Base-by-base conservation (phyloP, 177 flowering plant genomes). In the Telopea speciosissima region DNA sequence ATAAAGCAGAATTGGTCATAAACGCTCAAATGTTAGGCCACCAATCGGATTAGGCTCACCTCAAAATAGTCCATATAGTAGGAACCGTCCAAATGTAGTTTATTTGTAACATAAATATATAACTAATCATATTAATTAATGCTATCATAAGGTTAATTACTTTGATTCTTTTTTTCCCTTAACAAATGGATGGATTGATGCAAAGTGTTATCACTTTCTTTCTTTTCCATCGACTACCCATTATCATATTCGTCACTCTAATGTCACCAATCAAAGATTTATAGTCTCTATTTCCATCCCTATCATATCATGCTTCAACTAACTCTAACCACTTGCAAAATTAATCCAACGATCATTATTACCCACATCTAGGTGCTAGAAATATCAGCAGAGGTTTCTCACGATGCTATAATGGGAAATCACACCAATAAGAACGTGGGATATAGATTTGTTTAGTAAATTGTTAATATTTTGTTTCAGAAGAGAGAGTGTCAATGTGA, bases 191-290 rank as follows among this genome's bases (percentile, higher is more conserved):
- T 58, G 23, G 61, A 19, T 14, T 3, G 23, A 1, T 5, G n/a
- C n/a, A 58, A 21, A 56, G 61, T 21, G 61, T 6, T 3, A 58
- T n/a, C 24, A 8, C 61, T 1, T n/a, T 61, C 61, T 1, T n/a
- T 61, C 24, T 61, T 61, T 61, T 14, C 28, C 25, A 61, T 24
- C 24, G 16, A 23, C 63, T 10, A 61, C 26, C 40, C 63, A 61
- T 23, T 14, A 24, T 61, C 28, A 61, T 61, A 8, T 61, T 61
- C 56, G 33, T 21, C 68, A 8, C 7, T 13, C 7, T 23, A 19
- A 66, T 66, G 26, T 66, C 68, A 42, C 56, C 68, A 66, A 26
- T 42, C 68, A 66, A n/a, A 12, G 49, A n/a, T n/a, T n/a, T 8
- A 44, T 44, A 44, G 14, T 49, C 42, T 19, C 13, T 12, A n/a